Evolutionary conservation across 352 stramenopile species (phyloP).

Genomic region (Pythium pectinolyticum): DNA sequence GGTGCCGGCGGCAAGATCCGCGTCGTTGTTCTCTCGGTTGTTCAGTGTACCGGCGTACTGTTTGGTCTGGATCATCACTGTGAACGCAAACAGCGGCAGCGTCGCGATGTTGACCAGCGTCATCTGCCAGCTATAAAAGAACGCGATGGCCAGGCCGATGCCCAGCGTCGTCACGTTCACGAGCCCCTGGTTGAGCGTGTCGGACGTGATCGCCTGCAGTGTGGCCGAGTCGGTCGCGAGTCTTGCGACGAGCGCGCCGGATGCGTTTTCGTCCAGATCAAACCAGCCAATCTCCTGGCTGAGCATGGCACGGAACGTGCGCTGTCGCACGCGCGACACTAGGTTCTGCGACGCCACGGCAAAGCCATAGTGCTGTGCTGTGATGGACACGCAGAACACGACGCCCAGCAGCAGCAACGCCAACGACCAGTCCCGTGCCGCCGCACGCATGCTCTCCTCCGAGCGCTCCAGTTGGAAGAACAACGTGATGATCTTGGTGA

Average conservation of each 20-base stretch:
- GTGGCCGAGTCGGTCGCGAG: constrained; percentile 73
- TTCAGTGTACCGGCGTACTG: constrained; percentile 37
- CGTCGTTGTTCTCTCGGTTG: constrained; percentile 45
- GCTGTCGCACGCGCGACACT: constrained; percentile 41
- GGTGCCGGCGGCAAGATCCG: constrained; percentile 35
- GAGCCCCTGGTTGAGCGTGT: constrained; percentile 59
- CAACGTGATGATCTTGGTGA: constrained; percentile 54
- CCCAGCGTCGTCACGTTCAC: constrained; percentile 57
- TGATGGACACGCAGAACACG: constrained; percentile 39
- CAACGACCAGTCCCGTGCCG: constrained; percentile 36
- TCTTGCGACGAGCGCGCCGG: constrained; percentile 57
- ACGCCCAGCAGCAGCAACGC: constrained; percentile 43
- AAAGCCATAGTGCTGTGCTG: constrained; percentile 58
- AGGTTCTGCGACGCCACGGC: constrained; percentile 48
- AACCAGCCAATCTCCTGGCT: constrained; percentile 79
- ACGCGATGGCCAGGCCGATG: constrained; percentile 43
- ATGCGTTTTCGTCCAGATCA: constrained; percentile 59
- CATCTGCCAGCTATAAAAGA: constrained; percentile 68
- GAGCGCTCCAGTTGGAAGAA: constrained; percentile 48
- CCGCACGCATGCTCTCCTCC: constrained; percentile 39
- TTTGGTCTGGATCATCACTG: constrained; percentile 45
- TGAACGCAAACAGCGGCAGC: constrained; percentile 29
- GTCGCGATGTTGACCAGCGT: constrained; percentile 42
- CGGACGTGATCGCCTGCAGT: constrained; percentile 73
- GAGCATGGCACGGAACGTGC: constrained; percentile 60